Evolutionary conservation across 2,329 filamentous ascomycete genomes (phyloP).

Genomic region (Beauveria scarabaeidicola): DNA sequence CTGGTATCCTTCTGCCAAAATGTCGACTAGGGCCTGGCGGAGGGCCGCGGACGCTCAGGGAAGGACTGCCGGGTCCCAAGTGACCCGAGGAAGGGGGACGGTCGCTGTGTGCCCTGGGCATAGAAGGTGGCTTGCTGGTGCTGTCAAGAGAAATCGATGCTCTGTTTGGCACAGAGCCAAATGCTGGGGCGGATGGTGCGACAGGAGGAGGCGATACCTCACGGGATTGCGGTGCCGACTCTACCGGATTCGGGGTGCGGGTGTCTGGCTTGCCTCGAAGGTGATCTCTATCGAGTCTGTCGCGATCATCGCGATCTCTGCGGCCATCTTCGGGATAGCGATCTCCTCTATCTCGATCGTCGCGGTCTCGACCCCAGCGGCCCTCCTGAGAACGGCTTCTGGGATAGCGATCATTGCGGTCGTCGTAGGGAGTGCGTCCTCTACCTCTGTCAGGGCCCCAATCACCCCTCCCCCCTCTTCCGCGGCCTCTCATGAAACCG

Average conservation of each 20-base stretch:
- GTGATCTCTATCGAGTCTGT: conserved; percentile 36
- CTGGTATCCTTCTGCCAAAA: conserved; percentile 38
- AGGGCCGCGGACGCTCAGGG: conserved; percentile 24
- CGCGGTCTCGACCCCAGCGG: conserved; percentile 47
- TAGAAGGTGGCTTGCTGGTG: conserved; percentile 43
- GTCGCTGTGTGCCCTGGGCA: conserved; percentile 16
- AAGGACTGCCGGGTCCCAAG: conserved; percentile 33
- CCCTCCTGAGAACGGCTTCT: conserved; percentile 60
- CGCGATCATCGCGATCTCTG: conserved; percentile 41
- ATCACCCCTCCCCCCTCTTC: conserved; percentile 35
- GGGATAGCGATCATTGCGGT: conserved; percentile 51
- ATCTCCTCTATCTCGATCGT: conserved; percentile 43
- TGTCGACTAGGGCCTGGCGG: background rate
- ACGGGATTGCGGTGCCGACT: conserved; percentile 36
- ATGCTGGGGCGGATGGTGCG: conserved; percentile 49
- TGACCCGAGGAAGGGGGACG: conserved; percentile 12
- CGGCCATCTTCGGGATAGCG: conserved; percentile 33
- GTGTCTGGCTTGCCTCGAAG: conserved; percentile 42
- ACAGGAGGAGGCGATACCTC: conserved; percentile 50
- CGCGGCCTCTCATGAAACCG: conserved; percentile 47
- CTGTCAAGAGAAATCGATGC: conserved; percentile 24
- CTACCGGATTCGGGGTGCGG: conserved; percentile 39
- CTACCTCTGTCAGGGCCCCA: conserved; percentile 40
- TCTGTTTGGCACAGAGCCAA: conserved; percentile 46
- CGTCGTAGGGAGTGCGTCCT: conserved; percentile 51